Conservation (phyloP, 148 eudicot genomes). For the Gaultheria prostrata region DNA sequence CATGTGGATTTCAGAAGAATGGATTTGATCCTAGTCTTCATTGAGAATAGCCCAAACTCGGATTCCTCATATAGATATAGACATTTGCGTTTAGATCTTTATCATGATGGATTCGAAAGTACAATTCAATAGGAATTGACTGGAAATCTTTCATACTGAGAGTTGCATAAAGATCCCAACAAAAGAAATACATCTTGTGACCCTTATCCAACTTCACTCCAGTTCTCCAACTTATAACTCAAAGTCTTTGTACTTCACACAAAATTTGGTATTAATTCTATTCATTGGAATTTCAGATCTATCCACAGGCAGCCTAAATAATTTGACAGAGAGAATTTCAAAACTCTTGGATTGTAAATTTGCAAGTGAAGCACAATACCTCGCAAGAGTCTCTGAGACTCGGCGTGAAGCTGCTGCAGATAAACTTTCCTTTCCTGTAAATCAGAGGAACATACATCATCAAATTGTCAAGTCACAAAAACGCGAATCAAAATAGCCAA, state of each 20-base stretch:
- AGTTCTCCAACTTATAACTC: neutral
- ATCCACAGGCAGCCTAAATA: neutral
- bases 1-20: neutral
- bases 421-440: constrained; percentile 46
- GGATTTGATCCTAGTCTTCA: neutral
- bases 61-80: neutral
- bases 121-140: neutral
- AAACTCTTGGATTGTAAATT: neutral
- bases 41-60: neutral
- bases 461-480: neutral
- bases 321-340: neutral
- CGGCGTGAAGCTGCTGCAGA: constrained; percentile 52
- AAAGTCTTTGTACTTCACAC: neutral
- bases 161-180: neutral
- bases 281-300: neutral
- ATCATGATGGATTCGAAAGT: neutral
- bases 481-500: neutral
- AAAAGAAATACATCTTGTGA: neutral
- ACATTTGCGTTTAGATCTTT: neutral
- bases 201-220: neutral
- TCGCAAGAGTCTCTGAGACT: constrained; percentile 59
- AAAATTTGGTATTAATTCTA: neutral
- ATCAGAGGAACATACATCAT: neutral
- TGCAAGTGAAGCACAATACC: constrained; percentile 26
- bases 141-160: neutral